Evolutionary conservation across 176 grass and related monocot genomes (phyloP).

Genomic region (Tillandsia fasciculata): DNA sequence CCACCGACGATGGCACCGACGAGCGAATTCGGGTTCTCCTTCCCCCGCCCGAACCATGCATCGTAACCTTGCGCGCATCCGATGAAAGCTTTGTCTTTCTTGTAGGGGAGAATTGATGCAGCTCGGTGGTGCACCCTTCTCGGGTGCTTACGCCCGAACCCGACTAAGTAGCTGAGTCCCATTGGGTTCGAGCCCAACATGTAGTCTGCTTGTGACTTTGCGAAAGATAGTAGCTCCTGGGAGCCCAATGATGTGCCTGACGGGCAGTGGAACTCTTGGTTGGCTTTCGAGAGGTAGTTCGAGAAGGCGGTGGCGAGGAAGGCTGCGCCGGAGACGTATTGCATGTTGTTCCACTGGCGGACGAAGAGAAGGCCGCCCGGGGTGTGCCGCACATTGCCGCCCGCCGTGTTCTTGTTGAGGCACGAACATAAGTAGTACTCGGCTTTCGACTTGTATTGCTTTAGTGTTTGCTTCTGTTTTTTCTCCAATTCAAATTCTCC

Average conservation of each 20-base stretch:
- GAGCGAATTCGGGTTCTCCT: conserved; percentile 23
- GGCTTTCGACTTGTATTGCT: conserved; percentile 72
- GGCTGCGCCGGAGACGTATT: too few species aligned
- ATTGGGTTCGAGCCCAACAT: conserved; percentile 24
- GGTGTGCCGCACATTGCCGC: conserved; percentile 24
- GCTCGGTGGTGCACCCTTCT: conserved; percentile 36
- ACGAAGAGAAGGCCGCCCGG: not conserved
- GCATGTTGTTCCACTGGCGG: too few species aligned
- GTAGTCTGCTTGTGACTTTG: conserved; percentile 22
- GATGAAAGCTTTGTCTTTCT: not conserved
- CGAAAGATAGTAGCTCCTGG: conserved; percentile 7
- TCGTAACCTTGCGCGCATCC: conserved; percentile 45
- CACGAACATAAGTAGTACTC: conserved; percentile 84
- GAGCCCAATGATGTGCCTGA: not conserved
- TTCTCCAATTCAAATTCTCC: conserved; percentile 27
- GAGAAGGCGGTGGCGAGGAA: too few species aligned
- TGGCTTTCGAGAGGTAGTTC: too few species aligned
- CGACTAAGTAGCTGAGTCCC: conserved; percentile 30
- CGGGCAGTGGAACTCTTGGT: too few species aligned
- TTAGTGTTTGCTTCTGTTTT: conserved; percentile 32
- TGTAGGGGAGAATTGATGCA: conserved; percentile 31
- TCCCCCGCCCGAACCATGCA: conserved; percentile 19
- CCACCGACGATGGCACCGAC: conserved; percentile 40
- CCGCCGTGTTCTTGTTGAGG: conserved; percentile 48
- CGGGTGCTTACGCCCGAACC: conserved; percentile 19